phyloP scores from a whole-genome alignment of 2,329 filamentous ascomycete genomes.

The Cladosporium sp. region DNA sequence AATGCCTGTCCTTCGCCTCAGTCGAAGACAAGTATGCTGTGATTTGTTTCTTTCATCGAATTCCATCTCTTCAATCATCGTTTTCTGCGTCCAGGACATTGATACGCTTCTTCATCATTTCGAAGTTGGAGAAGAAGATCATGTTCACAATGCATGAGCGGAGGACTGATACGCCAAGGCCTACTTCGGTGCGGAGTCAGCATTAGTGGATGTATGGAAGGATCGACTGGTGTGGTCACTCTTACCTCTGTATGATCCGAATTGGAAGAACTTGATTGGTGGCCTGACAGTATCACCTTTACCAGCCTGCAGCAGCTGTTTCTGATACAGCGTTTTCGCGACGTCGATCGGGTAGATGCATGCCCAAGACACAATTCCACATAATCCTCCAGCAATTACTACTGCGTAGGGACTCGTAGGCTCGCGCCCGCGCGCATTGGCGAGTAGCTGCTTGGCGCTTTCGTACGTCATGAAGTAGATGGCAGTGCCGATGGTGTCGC shows the following conservation, averaged over 20 bases:
- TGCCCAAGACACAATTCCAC: slow-evolving; percentile 80
- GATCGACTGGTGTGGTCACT: background rate
- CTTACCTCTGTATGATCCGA: slow-evolving; percentile 72
- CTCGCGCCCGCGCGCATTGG: slow-evolving; percentile 67
- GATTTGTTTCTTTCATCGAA: background rate
- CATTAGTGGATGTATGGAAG: background rate
- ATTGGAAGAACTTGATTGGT: slow-evolving; percentile 73
- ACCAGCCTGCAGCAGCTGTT: slow-evolving; percentile 70
- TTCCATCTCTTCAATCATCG: background rate
- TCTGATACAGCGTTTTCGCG: slow-evolving; percentile 80
- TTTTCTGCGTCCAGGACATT: slow-evolving; percentile 28
- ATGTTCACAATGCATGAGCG: slow-evolving; percentile 80
- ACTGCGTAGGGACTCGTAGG: slow-evolving; percentile 78
- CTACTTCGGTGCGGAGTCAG: slow-evolving; percentile 23
- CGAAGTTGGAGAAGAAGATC: slow-evolving; percentile 86
- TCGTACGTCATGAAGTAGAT: slow-evolving; percentile 91
- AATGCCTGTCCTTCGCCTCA: background rate
- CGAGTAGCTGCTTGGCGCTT: slow-evolving; percentile 76
- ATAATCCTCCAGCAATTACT: slow-evolving; percentile 72
- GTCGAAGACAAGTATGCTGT: background rate
- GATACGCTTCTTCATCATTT: slow-evolving; percentile 66
- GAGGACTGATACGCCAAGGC: slow-evolving; percentile 74
- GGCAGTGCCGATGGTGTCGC: slow-evolving; percentile 76
- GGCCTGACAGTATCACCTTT: slow-evolving; percentile 51
- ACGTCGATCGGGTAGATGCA: slow-evolving; percentile 68